phyloP scores from a whole-genome alignment of 1,139 yeast genomes.

The Candida smagusa region DNA sequence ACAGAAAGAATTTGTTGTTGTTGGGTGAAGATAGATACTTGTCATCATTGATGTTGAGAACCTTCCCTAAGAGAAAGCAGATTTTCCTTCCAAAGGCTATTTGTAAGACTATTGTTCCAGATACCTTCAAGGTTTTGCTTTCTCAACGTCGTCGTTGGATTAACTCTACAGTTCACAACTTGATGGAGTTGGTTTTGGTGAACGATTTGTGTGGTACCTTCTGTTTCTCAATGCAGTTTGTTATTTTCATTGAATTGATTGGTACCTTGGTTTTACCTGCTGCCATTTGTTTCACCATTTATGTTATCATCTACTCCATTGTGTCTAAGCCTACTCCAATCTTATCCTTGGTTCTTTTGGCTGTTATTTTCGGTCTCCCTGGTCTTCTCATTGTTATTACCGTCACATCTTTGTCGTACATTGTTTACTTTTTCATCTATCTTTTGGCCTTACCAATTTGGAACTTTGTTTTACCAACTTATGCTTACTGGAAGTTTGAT shows the following conservation, averaged over 20 bases:
- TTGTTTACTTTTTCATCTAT: constrained; percentile 81
- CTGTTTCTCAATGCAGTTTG: constrained; percentile 96
- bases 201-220: constrained; percentile 95
- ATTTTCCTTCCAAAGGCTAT: constrained; percentile 94
- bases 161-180: constrained; percentile 92
- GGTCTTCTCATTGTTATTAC: constrained; percentile 86
- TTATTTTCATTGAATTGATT: constrained; percentile 78
- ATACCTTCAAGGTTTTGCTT: constrained; percentile 70
- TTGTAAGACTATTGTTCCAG: constrained; percentile 92
- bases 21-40: constrained; percentile 93
- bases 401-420: constrained; percentile 71
- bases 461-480: constrained; percentile 87
- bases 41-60: constrained; percentile 83
- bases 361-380: constrained; percentile 83
- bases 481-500: constrained; percentile 96
- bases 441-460: constrained; percentile 85
- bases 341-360: constrained; percentile 75
- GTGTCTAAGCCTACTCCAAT: constrained; percentile 81
- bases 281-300: constrained; percentile 82
- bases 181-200: constrained; percentile 85
- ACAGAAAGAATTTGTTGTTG: constrained; percentile 80
- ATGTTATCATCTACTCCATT: constrained; percentile 74
- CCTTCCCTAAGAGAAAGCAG: constrained; percentile 92
- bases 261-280: constrained; percentile 93
- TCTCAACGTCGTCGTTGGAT: constrained; percentile 99